Evolutionary conservation across 2,329 filamentous ascomycete species (phyloP).

Genomic region (Colletotrichum caudatum): DNA sequence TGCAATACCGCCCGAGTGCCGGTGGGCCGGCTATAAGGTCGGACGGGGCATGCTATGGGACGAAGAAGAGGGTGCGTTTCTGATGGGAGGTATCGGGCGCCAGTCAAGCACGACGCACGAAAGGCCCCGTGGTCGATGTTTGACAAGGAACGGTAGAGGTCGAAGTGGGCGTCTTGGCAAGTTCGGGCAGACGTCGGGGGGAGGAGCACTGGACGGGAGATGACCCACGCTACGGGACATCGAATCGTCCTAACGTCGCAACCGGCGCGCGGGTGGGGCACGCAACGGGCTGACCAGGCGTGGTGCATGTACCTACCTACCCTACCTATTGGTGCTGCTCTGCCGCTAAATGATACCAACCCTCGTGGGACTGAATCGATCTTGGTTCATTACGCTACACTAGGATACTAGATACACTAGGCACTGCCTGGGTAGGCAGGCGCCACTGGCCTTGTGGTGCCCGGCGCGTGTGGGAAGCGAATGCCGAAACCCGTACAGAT

Average conservation of each 20-base stretch:
- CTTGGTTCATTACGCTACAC: constrained; percentile 9
- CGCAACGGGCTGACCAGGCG: neutral
- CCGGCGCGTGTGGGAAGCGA: constrained; percentile 19
- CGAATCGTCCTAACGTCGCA: neutral
- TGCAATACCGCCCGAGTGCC: constrained; percentile 27
- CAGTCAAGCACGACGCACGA: constrained; percentile 35
- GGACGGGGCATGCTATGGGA: constrained; percentile 34
- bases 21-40: constrained; percentile 34
- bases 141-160: constrained; percentile 33
- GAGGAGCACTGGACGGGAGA: constrained; percentile 34
- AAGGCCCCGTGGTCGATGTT: constrained; percentile 29
- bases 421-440: neutral
- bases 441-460: constrained; percentile 19
- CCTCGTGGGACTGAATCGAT: constrained; percentile 34
- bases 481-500: constrained; percentile 31
- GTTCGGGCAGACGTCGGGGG: constrained; percentile 12
- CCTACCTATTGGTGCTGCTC: constrained; percentile 18
- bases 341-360: constrained; percentile 20
- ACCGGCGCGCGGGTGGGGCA: constrained; percentile 7
- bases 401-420: neutral
- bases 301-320: too few relatives aligned
- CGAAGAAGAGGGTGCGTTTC: constrained; percentile 39
- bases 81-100: constrained; percentile 25
- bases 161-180: constrained; percentile 31
- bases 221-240: constrained; percentile 28